Evolutionary conservation across 2,329 filamentous ascomycete species (phyloP), one percentile per base, ranked within the genome.

Genomic region (Pseudogymnoascus sp.): DNA sequence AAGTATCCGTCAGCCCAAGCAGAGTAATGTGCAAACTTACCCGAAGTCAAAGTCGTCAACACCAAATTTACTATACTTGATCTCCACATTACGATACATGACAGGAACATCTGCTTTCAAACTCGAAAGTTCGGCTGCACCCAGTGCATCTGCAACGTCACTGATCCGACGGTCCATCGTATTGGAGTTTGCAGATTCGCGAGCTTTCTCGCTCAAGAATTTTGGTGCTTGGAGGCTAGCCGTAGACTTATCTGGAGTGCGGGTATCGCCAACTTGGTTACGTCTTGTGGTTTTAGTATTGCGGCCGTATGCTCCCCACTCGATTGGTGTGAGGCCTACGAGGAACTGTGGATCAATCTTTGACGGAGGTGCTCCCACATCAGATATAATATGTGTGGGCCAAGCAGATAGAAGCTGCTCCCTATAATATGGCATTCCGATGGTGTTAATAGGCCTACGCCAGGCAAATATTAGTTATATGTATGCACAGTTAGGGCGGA

Each of bases 21-120:
- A 25, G 4, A 21, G 18, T 16, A 5, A 35, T 60, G 58, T 33
- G 28, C 16, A 55, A 40, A 76, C 85, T 70, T 78, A 91, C 87
- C 89, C 89, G 76, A 99, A 99, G 75, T 99, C 95, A 74, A 99
- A 99, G 75, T 99, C 96, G 71, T 97, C 93, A n/a, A 99, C 92
- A 18, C 95, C 95, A 75, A 97, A 99, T 73, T 92, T 96, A 80
- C 93, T 97, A 79, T 97, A 99, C 74, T 97, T 97, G 77, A 99
- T 99, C 74, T 97, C 93, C 9, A 97, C 90, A 70, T 92, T 93
- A 67, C 90, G 88, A 74, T 99, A 99, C 79, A 95, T 91, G 7
- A 90, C 84, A 21, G 93, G 89, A 4, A 95, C 89, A 63, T 96
- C 92, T 41, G 89, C 85, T 66, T 91, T 89, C 62, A 88, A 84